A percentile compares a stretch with the other conserved stretches of the same genome.
These are phyloP conservation scores for Dimargaris cristalligena DNA, from an alignment of 192 early-diverging fungal genomes.

Conservation along the genomic window DNA sequence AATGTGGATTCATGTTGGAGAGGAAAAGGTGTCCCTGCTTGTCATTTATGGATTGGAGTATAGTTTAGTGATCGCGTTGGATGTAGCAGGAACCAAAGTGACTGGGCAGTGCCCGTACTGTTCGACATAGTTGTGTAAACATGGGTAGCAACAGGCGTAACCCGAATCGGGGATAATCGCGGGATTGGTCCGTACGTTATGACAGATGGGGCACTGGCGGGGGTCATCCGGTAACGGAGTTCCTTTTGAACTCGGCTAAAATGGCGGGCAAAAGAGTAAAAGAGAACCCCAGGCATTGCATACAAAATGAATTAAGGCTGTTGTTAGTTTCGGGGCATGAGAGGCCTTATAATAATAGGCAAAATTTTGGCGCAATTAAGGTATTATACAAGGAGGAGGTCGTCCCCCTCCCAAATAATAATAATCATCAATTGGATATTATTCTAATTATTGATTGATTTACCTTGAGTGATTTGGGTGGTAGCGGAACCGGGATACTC, in stretches of 20 bases:
- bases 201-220: slow-evolving; percentile 69
- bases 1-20: too few species aligned
- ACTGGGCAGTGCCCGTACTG: slow-evolving; percentile 63
- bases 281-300: background rate
- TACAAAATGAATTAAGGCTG: background rate
- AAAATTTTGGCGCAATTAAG: too few species aligned
- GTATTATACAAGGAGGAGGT: too few species aligned
- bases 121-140: slow-evolving; percentile 58
- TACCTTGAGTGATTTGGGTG: slow-evolving; percentile 56
- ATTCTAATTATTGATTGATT: too few species aligned
- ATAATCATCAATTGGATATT: too few species aligned
- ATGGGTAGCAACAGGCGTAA: slow-evolving; percentile 89
- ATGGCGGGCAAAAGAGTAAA: background rate
- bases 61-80: slow-evolving; percentile 23
- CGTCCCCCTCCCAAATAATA: slow-evolving; percentile 10
- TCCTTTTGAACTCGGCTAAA: slow-evolving; percentile 59
- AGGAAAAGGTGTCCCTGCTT: too few species aligned
- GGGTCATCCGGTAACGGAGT: slow-evolving; percentile 48
- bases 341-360: slow-evolving; percentile 5
- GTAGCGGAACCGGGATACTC: slow-evolving; percentile 41
- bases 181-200: slow-evolving; percentile 55
- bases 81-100: slow-evolving; percentile 28
- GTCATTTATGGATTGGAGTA: slow-evolving; percentile 14
- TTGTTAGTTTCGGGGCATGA: background rate
- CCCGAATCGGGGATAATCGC: slow-evolving; percentile 64